Evolutionary conservation across 306 rosid species (phyloP).

Genomic region (Lathyrus oleraceus): DNA sequence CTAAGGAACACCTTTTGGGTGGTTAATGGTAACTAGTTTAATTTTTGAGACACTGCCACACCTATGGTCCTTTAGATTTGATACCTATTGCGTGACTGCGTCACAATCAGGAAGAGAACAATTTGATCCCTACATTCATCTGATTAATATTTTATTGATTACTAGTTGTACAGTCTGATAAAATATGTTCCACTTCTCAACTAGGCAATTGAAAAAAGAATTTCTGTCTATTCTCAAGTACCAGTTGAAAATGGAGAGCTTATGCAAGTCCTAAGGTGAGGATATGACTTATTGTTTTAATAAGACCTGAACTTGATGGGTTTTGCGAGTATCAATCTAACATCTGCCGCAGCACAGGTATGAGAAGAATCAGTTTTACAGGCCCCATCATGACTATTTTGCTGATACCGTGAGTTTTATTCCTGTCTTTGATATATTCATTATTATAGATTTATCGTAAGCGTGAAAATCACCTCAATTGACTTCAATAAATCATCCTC

Average conservation of each 20-base stretch:
- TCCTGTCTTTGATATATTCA: slow-evolving; percentile 18
- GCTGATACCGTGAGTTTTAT: slow-evolving; percentile 82
- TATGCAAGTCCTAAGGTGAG: slow-evolving; percentile 90
- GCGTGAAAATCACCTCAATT: slow-evolving; percentile 30
- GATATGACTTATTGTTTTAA: slow-evolving; percentile 36
- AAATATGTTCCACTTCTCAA: slow-evolving; percentile 39
- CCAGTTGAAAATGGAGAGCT: slow-evolving; percentile 95
- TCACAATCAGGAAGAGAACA: slow-evolving; percentile 8
- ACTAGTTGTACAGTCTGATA: slow-evolving; percentile 29
- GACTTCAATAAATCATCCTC: slow-evolving; percentile 27
- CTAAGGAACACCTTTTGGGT: slow-evolving; percentile 21
- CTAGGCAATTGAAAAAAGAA: slow-evolving; percentile 96
- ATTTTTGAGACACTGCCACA: slow-evolving; percentile 20
- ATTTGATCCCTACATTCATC: slow-evolving; percentile 7
- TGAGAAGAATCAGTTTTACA: slow-evolving; percentile 84
- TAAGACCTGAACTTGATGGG: slow-evolving; percentile 28
- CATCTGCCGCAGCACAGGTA: slow-evolving; percentile 95
- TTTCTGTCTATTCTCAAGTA: slow-evolving; percentile 86
- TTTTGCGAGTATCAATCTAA: slow-evolving; percentile 54
- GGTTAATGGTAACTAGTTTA: background rate
- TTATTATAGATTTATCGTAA: slow-evolving; percentile 4
- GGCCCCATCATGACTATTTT: slow-evolving; percentile 94
- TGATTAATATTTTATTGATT: slow-evolving; percentile 7
- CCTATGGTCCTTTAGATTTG: slow-evolving; percentile 21
- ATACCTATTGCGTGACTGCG: slow-evolving; percentile 21